Evolutionary conservation across 257 asterid genomes (phyloP).

Genomic region (Ajuga chamaepitys): DNA sequence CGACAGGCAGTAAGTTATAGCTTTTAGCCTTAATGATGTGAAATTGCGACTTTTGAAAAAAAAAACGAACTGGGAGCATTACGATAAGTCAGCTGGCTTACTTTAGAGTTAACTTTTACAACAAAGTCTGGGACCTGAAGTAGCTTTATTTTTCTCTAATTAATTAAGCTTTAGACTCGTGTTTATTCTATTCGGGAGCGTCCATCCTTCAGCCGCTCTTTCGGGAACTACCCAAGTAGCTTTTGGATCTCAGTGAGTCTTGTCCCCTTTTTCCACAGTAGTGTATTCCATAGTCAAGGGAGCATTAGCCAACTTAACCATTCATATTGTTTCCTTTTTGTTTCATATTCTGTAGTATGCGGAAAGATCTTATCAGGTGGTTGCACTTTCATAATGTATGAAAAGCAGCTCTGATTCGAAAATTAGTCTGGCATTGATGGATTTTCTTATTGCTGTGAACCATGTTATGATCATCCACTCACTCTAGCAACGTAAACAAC

Average conservation of each 20-base stretch:
- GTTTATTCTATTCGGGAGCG: neutral
- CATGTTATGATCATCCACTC: too few species aligned
- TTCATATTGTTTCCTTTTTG: neutral
- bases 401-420: neutral
- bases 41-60: neutral
- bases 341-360: neutral
- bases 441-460: too few species aligned
- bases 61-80: neutral
- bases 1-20: slow-evolving; percentile 79
- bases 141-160: neutral
- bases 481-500: too few species aligned
- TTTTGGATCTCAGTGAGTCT: too few species aligned
- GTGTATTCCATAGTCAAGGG: neutral
- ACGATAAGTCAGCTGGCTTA: neutral
- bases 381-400: neutral
- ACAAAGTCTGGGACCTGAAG: neutral
- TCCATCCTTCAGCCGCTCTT: too few species aligned
- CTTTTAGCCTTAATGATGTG: neutral
- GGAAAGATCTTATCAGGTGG: neutral
- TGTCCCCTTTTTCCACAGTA: too few species aligned
- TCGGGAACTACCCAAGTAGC: too few species aligned
- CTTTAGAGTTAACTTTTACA: neutral
- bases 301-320: neutral
- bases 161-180: neutral
- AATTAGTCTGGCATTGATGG: too few species aligned